Conservation (phyloP, 108 stramenopile genomes). For the Nitzschia inconspicua region DNA sequence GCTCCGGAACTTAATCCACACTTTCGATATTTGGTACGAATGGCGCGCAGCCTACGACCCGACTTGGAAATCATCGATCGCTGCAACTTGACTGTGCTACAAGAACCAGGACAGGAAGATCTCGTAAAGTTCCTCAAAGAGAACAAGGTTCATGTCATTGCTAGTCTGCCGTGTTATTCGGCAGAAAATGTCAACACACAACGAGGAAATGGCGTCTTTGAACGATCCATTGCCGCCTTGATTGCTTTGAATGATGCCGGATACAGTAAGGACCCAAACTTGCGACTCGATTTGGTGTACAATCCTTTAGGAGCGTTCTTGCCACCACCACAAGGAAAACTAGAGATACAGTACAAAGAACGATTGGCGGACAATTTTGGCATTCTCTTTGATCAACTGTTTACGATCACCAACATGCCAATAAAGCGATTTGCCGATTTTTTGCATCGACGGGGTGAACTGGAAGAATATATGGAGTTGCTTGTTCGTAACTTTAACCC, state of each 20-base stretch:
- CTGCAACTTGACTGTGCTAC: constrained; percentile 94
- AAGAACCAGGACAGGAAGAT: constrained; percentile 94
- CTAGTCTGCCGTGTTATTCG: constrained; percentile 92
- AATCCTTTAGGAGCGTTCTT: constrained; percentile 96
- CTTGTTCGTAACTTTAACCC: constrained; percentile 93
- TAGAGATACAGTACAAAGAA: constrained; percentile 86
- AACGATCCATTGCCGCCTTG: constrained; percentile 87
- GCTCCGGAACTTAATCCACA: constrained; percentile 92
- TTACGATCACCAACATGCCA: constrained; percentile 99
- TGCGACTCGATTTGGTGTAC: constrained; percentile 91
- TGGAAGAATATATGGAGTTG: constrained; percentile 95
- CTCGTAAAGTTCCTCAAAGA: constrained; percentile 90
- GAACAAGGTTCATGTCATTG: constrained; percentile 86
- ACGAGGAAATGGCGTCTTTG: constrained; percentile 93
- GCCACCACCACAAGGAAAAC: constrained; percentile 77
- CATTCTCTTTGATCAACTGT: constrained; percentile 85
- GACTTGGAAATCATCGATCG: constrained; percentile 94
- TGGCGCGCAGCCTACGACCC: constrained; percentile 68
- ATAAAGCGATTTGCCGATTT: constrained; percentile 96
- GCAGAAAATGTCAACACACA: constrained; percentile 93
- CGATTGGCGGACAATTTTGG: constrained; percentile 88
- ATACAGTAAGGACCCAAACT: constrained; percentile 51
- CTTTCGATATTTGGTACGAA: constrained; percentile 87
- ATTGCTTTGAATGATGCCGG: constrained; percentile 90
- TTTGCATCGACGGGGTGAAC: constrained; percentile 81